Evolutionary conservation across 305 asterid species (phyloP), one percentile per base, ranked within the genome.

Genomic region (Fraxinus platypoda): DNA sequence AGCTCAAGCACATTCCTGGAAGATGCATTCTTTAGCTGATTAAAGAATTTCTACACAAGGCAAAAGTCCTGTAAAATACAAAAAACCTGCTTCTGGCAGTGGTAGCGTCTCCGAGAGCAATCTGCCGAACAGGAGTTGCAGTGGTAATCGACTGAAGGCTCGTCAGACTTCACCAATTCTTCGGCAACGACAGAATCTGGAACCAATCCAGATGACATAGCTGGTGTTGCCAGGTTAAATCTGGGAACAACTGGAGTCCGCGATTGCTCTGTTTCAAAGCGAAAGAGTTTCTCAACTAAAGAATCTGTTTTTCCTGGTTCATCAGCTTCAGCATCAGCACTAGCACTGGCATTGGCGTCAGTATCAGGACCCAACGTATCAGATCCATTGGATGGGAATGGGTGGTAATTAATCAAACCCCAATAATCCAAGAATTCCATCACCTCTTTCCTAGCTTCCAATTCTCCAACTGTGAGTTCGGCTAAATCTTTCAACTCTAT

Each of bases 51-150:
- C 74, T 7, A 26, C 34, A 26, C 35, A 76, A 66, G 33, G 66
- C 21, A 83, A 59, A 77, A 78, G 64, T 62, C 80, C 73, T 41
- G 59, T 52, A 74, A 72, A 82, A 62, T 80, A 86, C 34, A 89
- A 82, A 64, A 85, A 78, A 96, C 98, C 99, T 96, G 98, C 87
- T 91, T 94, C 91, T 94, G 99, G 86, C 99, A 96, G 87, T 96
- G 99, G 85, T 94, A 96, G 80, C 99, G 97, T 90, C 92, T 96
- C 81, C 98, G 86, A 72, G 99, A 96, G 83, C 99, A 96, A 90
- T 96, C 99, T 76, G 96, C 97, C n/a, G 99, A 92, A 84, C 99
- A 96, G 57, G 98, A 96, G 87, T 96, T 93, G 84, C 99, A 96
- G 80, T 96, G 99, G 83, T 96, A 96, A 88, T 92, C 98, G 6